Percentiles rank a stretch among this genome's conserved stretches.
phyloP scores from a whole-genome alignment of 768 basidiomycete genomes.

The Termitomyces bulborhizus region DNA sequence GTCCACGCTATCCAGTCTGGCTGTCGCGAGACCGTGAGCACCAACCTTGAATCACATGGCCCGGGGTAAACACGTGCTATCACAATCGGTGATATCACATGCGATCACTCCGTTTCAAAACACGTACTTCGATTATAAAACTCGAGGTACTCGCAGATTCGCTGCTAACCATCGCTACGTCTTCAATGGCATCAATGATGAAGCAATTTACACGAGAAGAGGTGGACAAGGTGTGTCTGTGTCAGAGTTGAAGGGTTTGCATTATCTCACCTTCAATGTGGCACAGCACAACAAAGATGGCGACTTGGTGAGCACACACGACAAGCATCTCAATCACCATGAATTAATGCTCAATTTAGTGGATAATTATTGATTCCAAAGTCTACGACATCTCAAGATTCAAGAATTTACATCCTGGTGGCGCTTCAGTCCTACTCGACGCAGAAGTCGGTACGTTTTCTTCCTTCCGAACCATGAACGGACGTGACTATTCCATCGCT shows the following conservation, averaged over 20 bases:
- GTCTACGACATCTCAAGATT: constrained; percentile 82
- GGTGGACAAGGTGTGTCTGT: constrained; percentile 54
- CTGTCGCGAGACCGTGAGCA: no score
- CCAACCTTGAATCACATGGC: neutral
- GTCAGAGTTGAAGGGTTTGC: neutral
- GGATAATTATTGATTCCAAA: constrained; percentile 79
- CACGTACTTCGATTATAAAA: no score
- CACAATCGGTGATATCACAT: neutral
- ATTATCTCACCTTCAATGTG: neutral
- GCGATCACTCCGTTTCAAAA: neutral
- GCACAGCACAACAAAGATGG: constrained; percentile 70
- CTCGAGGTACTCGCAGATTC: neutral
- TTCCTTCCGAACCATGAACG: neutral
- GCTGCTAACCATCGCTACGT: neutral
- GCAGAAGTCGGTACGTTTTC: constrained; percentile 55
- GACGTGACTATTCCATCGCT: neutral
- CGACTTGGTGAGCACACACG: constrained; percentile 48
- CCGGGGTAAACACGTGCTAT: constrained; percentile 4
- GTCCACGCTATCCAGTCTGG: neutral
- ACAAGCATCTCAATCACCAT: neutral
- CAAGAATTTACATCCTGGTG: constrained; percentile 50
- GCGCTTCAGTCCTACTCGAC: constrained; percentile 65
- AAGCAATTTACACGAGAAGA: constrained; percentile 54
- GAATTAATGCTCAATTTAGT: constrained; percentile 30
- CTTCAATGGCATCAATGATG: constrained; percentile 22